Base-by-base conservation (phyloP, 2,329 filamentous ascomycete genomes). In the Sporothrix sp. region DNA sequence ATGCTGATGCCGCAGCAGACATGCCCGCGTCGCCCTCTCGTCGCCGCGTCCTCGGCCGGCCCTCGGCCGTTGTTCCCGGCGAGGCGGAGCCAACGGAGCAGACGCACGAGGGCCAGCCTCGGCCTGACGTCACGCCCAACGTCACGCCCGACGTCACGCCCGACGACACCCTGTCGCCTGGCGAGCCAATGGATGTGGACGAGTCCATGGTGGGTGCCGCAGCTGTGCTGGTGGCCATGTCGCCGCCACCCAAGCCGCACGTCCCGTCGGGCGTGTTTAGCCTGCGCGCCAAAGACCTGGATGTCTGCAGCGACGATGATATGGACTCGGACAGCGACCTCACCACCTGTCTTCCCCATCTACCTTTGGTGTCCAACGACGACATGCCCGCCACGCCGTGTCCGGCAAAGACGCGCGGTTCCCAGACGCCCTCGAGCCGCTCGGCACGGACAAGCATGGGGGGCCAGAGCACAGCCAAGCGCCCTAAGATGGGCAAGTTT, bases 241-340 rank as follows among this genome's bases (percentile, higher is more conserved):
- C 53, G 28, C 52, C 18, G 44, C 30, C n/a, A n/a, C n/a, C 65
- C 5, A 62, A 63, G 51, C 50, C 37, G 7, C 36, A 23, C 10
- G 56, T 45, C 14, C 51, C 57, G 4, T 52, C 57, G 4, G 62
- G 62, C 13, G 58, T 60, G n/a, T 75, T 72, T 54, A 63, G 62
- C 13, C 67, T 80, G 5, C 70, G 74, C 8, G 63, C 71, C 13
- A 72, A 73, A 57, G 72, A 78, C 30, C 58, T 74, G 5, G 62
- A 69, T 38, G 67, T 69, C 3, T 70, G 69, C 38, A 68, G 73
- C n/a, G 73, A 71, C 0, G 76, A 79, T 2, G 76, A 79, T 3
- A 74, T 72, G 0, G 77, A 81, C 5, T 77, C 73, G 0, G 78
- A 81, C 33, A 75, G 79, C 46, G 76, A 81, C 54, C 63, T 69